Conservation (phyloP, 2,329 filamentous ascomycete genomes). For the Penicillium olsonii region DNA sequence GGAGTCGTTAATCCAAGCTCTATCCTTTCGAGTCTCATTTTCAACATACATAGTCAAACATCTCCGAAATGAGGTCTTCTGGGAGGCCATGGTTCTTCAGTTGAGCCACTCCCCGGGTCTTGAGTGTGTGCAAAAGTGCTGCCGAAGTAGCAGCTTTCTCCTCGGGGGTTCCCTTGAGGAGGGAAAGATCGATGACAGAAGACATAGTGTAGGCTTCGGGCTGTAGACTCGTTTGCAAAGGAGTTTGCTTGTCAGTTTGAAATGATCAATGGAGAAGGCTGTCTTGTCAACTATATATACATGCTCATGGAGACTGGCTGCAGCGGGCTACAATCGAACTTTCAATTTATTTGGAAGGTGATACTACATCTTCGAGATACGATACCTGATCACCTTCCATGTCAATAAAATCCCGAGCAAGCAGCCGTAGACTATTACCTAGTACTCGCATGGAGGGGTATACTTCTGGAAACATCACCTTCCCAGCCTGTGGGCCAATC, state of each 20-base stretch:
- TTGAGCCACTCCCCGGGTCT: constrained; percentile 19
- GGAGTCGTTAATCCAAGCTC: not conserved
- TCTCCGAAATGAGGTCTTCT: constrained; percentile 9
- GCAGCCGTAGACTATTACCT: too few relatives aligned
- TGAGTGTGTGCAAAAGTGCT: constrained; percentile 13
- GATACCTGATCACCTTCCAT: not conserved
- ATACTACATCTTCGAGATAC: not conserved
- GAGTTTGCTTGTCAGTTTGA: not conserved
- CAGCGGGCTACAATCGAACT: not conserved
- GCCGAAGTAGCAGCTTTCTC: constrained; percentile 12
- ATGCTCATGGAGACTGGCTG: too few relatives aligned
- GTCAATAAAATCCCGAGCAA: not conserved
- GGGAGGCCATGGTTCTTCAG: constrained; percentile 23
- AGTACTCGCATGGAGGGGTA: not conserved
- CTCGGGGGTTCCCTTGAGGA: constrained; percentile 16
- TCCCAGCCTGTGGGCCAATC: not conserved
- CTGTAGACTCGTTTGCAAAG: too few relatives aligned
- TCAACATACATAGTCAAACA: constrained; percentile 17
- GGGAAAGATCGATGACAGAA: constrained; percentile 15
- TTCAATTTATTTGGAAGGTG: not conserved
- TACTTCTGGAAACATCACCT: constrained; percentile 1
- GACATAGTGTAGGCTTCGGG: constrained; percentile 6
- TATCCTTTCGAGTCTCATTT: not conserved
- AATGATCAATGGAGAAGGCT: too few relatives aligned
- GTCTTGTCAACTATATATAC: not conserved